These are phyloP conservation scores for Tricladium varicosporioides DNA, from an alignment of 2,329 filamentous ascomycete species.

Conservation along the genomic window DNA sequence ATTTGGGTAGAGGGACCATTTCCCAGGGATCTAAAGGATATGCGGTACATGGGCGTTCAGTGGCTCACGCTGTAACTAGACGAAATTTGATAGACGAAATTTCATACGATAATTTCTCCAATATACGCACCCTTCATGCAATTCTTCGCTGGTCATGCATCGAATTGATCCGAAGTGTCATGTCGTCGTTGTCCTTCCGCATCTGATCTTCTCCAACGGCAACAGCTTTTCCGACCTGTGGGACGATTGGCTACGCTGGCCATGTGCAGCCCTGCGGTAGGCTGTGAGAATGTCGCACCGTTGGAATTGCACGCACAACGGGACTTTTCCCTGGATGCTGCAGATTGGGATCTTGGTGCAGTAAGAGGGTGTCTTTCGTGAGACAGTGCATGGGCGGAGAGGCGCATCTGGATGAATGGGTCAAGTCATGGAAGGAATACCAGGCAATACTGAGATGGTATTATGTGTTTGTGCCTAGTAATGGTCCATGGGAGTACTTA, in stretches of 20 bases:
- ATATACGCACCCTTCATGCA: conserved; percentile 10
- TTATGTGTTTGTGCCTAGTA: no score
- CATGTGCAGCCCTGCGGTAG: conserved; percentile 14
- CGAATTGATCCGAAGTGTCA: conserved; percentile 7
- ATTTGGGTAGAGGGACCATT: conserved; percentile 58
- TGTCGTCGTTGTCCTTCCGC: conserved; percentile 3
- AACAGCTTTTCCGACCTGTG: conserved; percentile 3
- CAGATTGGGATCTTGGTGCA: neutral
- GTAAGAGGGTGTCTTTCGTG: neutral
- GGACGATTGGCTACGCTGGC: conserved; percentile 8
- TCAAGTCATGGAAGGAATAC: no score
- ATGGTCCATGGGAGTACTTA: no score
- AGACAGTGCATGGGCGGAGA: neutral
- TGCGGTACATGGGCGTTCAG: conserved; percentile 14
- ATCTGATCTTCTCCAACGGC: conserved; percentile 9
- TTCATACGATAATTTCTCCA: conserved; percentile 13
- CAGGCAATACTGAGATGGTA: no score
- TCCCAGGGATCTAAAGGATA: neutral
- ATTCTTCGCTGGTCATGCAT: conserved; percentile 26
- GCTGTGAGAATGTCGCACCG: conserved; percentile 13
- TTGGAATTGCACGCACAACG: conserved; percentile 15
- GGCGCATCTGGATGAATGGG: neutral
- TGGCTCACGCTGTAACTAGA: conserved; percentile 16
- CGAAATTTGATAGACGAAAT: conserved; percentile 8
- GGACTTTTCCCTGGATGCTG: neutral